Percentiles rank a stretch among this genome's conserved stretches.
Evolutionary conservation across 257 asterid species (phyloP).

Genomic region (Verbascum thapsus): DNA sequence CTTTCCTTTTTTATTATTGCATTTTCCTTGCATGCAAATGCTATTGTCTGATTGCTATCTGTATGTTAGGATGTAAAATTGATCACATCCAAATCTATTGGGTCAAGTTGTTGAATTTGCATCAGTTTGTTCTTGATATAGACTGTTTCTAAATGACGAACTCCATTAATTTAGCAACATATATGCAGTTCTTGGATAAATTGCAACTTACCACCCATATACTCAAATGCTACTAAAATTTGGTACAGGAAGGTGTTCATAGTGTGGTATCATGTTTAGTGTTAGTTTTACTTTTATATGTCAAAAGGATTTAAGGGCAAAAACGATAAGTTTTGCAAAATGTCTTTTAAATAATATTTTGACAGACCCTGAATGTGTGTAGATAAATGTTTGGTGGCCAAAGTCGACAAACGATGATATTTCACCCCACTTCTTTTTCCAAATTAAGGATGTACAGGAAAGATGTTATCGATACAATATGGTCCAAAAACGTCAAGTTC

Average conservation of each 20-base stretch:
- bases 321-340: not conserved
- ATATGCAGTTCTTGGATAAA: not conserved
- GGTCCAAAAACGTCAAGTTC: not conserved
- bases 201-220: not conserved
- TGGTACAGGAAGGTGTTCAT: constrained; percentile 1
- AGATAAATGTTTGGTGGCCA: not conserved
- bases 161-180: not conserved
- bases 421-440: not conserved
- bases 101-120: not conserved
- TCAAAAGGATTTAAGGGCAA: not conserved
- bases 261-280: constrained; percentile 4
- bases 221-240: not conserved
- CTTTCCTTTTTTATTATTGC: not conserved
- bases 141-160: not conserved
- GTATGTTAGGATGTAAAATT: not conserved
- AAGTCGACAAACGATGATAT: not conserved
- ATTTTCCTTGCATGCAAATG: constrained; percentile 5
- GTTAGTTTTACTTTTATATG: not conserved
- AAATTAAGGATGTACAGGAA: not conserved
- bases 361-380: not conserved
- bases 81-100: not conserved
- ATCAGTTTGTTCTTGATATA: not conserved
- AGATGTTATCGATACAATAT: not conserved
- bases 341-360: not conserved
- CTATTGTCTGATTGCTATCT: constrained; percentile 1